phyloP scores from a whole-genome alignment of 2,329 filamentous ascomycete species.

The Fusarium scirpi region DNA sequence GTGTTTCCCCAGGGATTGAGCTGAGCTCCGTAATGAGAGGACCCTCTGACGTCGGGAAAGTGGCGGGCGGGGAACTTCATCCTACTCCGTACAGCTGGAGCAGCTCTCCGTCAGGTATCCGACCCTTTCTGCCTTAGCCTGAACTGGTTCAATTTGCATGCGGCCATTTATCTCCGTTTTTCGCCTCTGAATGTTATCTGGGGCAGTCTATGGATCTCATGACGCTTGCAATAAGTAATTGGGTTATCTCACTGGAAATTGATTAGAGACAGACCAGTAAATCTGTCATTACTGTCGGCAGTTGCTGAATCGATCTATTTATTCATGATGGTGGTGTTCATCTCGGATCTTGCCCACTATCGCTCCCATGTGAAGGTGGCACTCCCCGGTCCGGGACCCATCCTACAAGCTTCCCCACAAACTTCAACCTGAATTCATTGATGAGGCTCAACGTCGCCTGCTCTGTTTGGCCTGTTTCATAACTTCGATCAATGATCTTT shows the following conservation, averaged over 20 bases:
- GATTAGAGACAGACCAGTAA: background rate
- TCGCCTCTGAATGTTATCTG: background rate
- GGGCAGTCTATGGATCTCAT: background rate
- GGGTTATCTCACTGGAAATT: background rate
- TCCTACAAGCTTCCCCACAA: constrained; percentile 11
- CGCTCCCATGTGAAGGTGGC: background rate
- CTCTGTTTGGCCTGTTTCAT: background rate
- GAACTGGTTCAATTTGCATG: constrained; percentile 4
- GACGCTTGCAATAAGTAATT: fast-evolving
- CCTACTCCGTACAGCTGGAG: constrained; percentile 27
- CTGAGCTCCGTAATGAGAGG: background rate
- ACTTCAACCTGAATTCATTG: background rate
- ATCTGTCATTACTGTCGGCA: background rate
- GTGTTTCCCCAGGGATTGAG: background rate
- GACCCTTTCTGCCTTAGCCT: constrained; percentile 13
- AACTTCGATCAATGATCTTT: background rate
- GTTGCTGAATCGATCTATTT: background rate
- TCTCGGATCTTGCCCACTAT: constrained; percentile 19
- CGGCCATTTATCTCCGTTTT: constrained; percentile 2
- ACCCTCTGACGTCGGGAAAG: constrained; percentile 8
- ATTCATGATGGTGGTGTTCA: background rate
- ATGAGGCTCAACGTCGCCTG: background rate
- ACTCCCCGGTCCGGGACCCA: constrained; percentile 1
- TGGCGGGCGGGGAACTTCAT: constrained; percentile 20
- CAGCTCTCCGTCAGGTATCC: background rate